Evolutionary conservation across 179 eudicot species (phyloP), one percentile per base, ranked within the genome.

Genomic region (Silene coronaria): DNA sequence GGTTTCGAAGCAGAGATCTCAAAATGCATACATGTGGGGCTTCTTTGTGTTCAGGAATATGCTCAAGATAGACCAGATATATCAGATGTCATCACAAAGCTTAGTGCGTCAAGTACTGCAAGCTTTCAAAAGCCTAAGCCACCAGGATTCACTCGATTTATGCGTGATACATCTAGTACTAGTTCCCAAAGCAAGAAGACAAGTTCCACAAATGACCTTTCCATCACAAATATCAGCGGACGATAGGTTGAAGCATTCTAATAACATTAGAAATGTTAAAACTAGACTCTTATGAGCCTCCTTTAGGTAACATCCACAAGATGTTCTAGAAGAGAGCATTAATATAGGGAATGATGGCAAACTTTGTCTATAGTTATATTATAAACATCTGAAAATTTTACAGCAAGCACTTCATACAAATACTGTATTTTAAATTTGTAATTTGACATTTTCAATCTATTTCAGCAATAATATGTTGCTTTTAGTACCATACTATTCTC

Each of bases 21-120:
- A 58, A 71, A 71, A 70, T 80, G 78, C 61, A 76, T 82, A 17
- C 68, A 75, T n/a, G 64, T 80, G 22, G 84, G 84, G 14, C 72
- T 85, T 10, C 63, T 82, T 38, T 82, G 84, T 27, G 82, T 85
- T 14, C 84, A 85, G 76, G 85, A 82, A 21, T 32, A 30, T 64
- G 63, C 83, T 6, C 65, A 16, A 51, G 81, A 79, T 8, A 77
- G 81, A 75, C 87, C 83, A 12, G 67, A 64, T 28, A 81, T 81
- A 65, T 55, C 81, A 0, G 36, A 57, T 12, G 79, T 85, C 10
- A 23, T 86, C 30, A 63, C 70, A 12, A 84, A 81, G 84, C 81
- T 86, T 36, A 70, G 32, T 12, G 80, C 66, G 27, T 14, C 4
- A 8, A 83, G 75, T 30, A 62, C 51, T n/a, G 26, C 76, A 6